Conservation (phyloP, 1,284 basidiomycete genomes). For the Apiotrichum mycotoxinovorans region DNA sequence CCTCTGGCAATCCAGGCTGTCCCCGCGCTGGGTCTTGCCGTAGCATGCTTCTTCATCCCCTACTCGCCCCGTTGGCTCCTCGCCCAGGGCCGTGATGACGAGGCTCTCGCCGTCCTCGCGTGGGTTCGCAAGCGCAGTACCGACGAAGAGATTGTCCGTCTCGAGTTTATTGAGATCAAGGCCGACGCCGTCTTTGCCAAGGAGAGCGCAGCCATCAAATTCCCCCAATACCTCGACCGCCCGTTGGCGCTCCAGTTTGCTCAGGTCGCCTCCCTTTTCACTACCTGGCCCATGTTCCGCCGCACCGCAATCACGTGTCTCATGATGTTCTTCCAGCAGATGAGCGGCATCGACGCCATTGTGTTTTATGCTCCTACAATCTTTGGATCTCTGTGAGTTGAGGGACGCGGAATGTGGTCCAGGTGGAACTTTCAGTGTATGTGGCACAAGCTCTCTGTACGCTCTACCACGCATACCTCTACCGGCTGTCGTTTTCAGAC, state of each 20-base stretch:
- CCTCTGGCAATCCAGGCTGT: slow-evolving; percentile 71
- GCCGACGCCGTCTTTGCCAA: slow-evolving; percentile 61
- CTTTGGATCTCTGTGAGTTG: slow-evolving; percentile 12
- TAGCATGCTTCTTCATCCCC: slow-evolving; percentile 51
- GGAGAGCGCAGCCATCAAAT: slow-evolving; percentile 15
- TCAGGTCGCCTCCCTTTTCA: slow-evolving; percentile 17
- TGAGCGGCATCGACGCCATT: slow-evolving; percentile 33
- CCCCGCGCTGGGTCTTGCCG: slow-evolving; percentile 52
- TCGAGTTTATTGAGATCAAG: slow-evolving; percentile 75
- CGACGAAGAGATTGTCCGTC: slow-evolving; percentile 63
- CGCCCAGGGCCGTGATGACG: slow-evolving; percentile 64
- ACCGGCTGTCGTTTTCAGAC: not conserved
- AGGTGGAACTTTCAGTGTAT: too few relatives aligned
- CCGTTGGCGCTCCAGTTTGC: slow-evolving; percentile 18
- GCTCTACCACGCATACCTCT: too few relatives aligned
- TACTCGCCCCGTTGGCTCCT: slow-evolving; percentile 60
- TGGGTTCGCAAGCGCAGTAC: slow-evolving; percentile 57
- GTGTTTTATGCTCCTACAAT: slow-evolving; percentile 27
- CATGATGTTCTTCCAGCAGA: slow-evolving; percentile 48
- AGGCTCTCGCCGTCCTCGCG: slow-evolving; percentile 63
- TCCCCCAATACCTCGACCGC: slow-evolving; percentile 15
- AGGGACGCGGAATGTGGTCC: too few relatives aligned
- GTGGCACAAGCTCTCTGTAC: too few relatives aligned
- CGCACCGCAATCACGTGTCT: slow-evolving; percentile 44
- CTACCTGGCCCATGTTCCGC: slow-evolving; percentile 26